Evolutionary conservation across 768 basidiomycete species (phyloP), one percentile per base, ranked within the genome.

Genomic region (Gyrodon lividus): DNA sequence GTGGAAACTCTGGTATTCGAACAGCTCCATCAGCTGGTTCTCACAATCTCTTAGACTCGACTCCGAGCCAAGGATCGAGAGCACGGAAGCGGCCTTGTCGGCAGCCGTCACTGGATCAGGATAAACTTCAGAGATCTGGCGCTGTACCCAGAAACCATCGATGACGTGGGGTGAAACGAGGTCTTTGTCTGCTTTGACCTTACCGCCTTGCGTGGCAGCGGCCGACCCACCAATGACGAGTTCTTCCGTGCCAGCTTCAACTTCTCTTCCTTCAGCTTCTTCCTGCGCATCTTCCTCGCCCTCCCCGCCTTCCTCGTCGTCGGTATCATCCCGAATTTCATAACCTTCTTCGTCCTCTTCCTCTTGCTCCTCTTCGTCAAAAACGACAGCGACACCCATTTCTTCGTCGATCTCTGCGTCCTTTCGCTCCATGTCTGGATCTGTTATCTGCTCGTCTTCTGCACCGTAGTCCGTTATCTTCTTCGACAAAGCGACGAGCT

Each of bases 101-200:
- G 93, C 87, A 3, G 94, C 90, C 14, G 92, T 97, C 61, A 93
- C 87, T 2, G 97, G 91, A 65, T 99, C 97, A 5, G 95, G 81
- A 63, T 97, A 98, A 13, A 93, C 78, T 64, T 92, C 86, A 0
- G 90, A 83, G 45, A 98, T 86, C 52, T 96, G 89, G 1, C 95
- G 87, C 64, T 99, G 97, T 0, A 99, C 92, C 95, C 95, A 99
- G 83, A 98, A 98, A 23, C 83, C 96, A 67, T 99, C 96, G 62
- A 99, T 86, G 45, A 86, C 79, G 55, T 97, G 92, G 0, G 94
- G 93, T 0, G 92, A 86, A 35, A 98, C 86, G 47, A 84, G 73
- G 59, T 92, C 90, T 59, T 86, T 84, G 70, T 90, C 85, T 40
- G 74, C 75, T 61, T 84, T 83, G 48, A 76, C 65, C 46, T 77